Percentiles rank a stretch among this genome's conserved stretches.
These are phyloP conservation scores for Diutina siamensis DNA, from an alignment of 1,139 yeast genomes.

Conservation along the genomic window DNA sequence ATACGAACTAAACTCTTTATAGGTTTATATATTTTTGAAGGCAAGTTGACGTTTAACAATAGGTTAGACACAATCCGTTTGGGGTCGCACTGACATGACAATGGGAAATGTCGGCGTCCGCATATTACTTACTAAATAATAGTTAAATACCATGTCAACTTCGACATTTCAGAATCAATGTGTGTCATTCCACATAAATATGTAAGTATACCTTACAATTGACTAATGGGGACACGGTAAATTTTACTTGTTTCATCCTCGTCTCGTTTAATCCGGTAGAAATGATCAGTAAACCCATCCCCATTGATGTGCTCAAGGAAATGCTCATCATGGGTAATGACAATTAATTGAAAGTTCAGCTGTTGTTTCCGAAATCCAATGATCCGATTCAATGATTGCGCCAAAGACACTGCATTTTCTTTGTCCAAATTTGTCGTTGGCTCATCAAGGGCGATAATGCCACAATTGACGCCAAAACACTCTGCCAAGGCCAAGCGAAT, in stretches of 20 bases:
- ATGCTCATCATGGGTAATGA: conserved; percentile 92
- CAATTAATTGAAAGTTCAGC: conserved; percentile 83
- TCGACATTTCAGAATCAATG: no score
- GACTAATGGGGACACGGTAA: background rate
- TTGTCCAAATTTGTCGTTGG: conserved; percentile 94
- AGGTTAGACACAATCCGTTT: no score
- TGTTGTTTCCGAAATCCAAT: conserved; percentile 68
- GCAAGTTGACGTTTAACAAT: no score
- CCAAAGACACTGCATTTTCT: conserved; percentile 82
- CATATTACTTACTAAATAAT: no score
- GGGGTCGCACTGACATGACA: no score
- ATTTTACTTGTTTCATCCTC: conserved; percentile 37
- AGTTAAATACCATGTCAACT: no score
- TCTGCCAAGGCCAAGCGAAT: conserved; percentile 90
- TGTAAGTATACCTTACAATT: no score
- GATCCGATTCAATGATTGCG: conserved; percentile 64
- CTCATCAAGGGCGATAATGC: conserved; percentile 92
- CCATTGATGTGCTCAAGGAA: conserved; percentile 82
- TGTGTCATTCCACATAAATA: no score
- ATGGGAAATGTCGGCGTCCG: no score
- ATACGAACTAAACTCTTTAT: no score
- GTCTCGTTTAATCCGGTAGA: conserved; percentile 71
- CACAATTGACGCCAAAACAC: conserved; percentile 91
- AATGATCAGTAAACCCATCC: conserved; percentile 76
- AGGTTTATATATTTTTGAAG: no score